These are phyloP conservation scores for Rubus parviflorus DNA, from an alignment of 306 rosid species.

Conservation along the genomic window DNA sequence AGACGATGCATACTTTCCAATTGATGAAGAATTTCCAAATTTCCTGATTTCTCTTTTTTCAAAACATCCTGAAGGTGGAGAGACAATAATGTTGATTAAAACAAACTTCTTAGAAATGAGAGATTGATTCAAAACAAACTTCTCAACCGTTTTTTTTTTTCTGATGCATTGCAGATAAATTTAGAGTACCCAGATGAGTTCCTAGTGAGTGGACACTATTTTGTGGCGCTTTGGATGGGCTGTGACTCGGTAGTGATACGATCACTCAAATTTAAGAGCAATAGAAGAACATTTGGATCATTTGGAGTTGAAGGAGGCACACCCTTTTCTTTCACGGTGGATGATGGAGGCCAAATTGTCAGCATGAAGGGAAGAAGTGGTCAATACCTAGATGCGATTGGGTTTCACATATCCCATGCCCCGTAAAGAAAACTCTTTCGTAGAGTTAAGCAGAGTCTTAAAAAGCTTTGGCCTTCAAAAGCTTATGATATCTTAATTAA, in stretches of 20 bases:
- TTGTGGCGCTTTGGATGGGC: not conserved
- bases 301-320: not conserved
- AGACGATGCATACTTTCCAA: not conserved
- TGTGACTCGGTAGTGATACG: not conserved
- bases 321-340: constrained; percentile 9
- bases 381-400: constrained; percentile 50
- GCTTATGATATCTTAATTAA: constrained; percentile 18
- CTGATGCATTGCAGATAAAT: not conserved
- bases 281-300: not conserved
- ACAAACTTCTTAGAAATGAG: too few relatives aligned
- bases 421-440: constrained; percentile 32
- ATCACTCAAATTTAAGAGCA: not conserved
- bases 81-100: not conserved
- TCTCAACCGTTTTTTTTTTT: too few relatives aligned
- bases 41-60: not conserved
- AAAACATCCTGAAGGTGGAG: not conserved
- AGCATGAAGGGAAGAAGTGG: constrained; percentile 54
- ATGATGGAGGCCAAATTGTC: constrained; percentile 49
- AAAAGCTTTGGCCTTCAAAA: not conserved
- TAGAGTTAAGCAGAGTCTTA: constrained; percentile 35
- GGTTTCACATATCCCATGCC: constrained; percentile 33
- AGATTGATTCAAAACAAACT: too few relatives aligned
- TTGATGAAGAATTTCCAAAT: not conserved
- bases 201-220: not conserved
- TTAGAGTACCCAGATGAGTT: not conserved